Conservation (phyloP, 2,329 filamentous ascomycete species). For the Phoma sp. region DNA sequence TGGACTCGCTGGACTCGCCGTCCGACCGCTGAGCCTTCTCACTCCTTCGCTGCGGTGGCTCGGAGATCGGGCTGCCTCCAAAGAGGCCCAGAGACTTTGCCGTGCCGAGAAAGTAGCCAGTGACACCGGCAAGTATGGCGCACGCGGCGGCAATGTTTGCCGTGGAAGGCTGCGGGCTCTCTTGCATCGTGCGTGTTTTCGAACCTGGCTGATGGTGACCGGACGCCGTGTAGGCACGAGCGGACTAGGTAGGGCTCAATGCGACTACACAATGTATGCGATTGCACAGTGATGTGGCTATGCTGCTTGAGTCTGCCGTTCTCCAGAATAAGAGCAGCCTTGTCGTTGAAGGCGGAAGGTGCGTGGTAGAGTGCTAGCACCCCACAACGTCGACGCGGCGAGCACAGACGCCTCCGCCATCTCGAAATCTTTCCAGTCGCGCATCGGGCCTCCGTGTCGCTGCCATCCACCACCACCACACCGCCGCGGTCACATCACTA, state of each 20-base stretch:
- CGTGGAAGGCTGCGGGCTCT: constrained; percentile 58
- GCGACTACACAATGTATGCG: not conserved
- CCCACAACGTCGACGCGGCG: not conserved
- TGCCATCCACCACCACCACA: constrained; percentile 10
- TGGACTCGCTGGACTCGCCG: constrained; percentile 32
- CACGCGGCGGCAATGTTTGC: constrained; percentile 72
- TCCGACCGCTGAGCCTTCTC: constrained; percentile 34
- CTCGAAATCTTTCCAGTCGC: constrained; percentile 28
- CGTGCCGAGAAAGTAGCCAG: constrained; percentile 75
- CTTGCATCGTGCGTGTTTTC: constrained; percentile 28
- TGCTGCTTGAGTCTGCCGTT: too few relatives aligned
- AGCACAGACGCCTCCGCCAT: constrained; percentile 10
- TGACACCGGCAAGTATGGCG: constrained; percentile 73
- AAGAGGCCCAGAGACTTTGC: constrained; percentile 76
- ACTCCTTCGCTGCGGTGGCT: constrained; percentile 19
- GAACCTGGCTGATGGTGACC: not conserved
- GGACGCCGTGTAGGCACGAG: not conserved
- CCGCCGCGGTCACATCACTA: constrained; percentile 24
- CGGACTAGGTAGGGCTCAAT: not conserved
- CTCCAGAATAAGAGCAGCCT: not conserved
- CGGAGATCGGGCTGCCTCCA: constrained; percentile 56
- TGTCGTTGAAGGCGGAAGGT: not conserved
- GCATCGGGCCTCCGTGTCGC: constrained; percentile 33
- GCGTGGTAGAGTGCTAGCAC: not conserved
- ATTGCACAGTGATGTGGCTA: too few relatives aligned